Evolutionary conservation across 495 filamentous ascomycete genomes (phyloP).

Genomic region (Tricharina praecox): DNA sequence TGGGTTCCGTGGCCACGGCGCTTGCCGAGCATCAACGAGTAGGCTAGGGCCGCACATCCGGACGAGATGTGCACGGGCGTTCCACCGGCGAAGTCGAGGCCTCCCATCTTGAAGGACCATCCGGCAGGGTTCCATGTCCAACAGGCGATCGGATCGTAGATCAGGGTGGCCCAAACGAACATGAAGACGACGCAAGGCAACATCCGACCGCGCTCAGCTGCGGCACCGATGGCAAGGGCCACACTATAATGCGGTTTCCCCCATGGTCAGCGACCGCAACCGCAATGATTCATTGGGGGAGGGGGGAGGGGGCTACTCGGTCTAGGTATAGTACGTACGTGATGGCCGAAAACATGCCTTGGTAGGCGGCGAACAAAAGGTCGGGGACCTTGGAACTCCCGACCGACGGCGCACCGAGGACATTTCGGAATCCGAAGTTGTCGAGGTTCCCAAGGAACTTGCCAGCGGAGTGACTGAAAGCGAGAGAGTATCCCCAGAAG

Average conservation of each 20-base stretch:
- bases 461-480: conserved; percentile 75
- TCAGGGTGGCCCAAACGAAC: conserved; percentile 87
- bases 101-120: conserved; percentile 71
- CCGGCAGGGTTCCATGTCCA: conserved; percentile 92
- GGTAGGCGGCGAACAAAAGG: conserved; percentile 80
- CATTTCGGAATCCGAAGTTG: conserved; percentile 74
- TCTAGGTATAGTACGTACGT: conserved; percentile 49
- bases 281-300: neutral
- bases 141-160: conserved; percentile 91
- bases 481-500: conserved; percentile 94
- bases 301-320: too few species aligned
- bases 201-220: conserved; percentile 88
- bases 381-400: conserved; percentile 71
- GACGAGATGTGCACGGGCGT: conserved; percentile 93
- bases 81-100: conserved; percentile 89
- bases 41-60: conserved; percentile 73
- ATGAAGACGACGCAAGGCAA: conserved; percentile 88
- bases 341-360: conserved; percentile 96
- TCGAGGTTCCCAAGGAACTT: conserved; percentile 67
- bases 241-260: conserved; percentile 34
- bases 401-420: conserved; percentile 65
- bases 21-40: conserved; percentile 63
- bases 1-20: conserved; percentile 58
- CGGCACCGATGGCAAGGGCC: conserved; percentile 78
- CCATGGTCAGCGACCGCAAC: neutral